A percentile compares a stretch with the other conserved stretches of the same genome.
phyloP scores from a whole-genome alignment of 2,329 filamentous ascomycete species.

The Herpomyces periplanetae region DNA sequence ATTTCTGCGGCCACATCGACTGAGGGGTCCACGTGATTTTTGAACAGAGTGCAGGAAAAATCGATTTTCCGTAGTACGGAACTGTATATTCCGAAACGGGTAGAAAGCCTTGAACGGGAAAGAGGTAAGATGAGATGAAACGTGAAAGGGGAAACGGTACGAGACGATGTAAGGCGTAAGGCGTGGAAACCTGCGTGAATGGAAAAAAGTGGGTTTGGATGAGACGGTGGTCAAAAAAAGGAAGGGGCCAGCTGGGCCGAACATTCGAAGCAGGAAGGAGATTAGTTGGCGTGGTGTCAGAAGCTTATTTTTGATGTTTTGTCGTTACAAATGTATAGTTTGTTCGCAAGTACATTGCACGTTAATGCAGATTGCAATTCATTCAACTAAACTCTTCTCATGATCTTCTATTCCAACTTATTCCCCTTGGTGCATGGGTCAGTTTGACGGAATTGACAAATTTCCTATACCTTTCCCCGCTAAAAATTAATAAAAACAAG shows the following conservation, averaged over 20 bases:
- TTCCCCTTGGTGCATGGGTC: too few species aligned
- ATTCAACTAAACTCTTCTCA: too few species aligned
- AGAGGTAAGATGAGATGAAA: constrained; percentile 7
- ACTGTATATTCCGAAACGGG: constrained; percentile 5
- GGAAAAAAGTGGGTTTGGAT: constrained; percentile 5
- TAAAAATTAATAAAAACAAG: too few species aligned
- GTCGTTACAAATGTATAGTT: too few species aligned
- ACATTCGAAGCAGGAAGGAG: constrained; percentile 4
- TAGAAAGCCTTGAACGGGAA: constrained; percentile 7
- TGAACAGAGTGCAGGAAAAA: too few species aligned
- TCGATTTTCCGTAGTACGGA: constrained; percentile 5
- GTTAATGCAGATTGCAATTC: too few species aligned
- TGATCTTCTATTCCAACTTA: too few species aligned
- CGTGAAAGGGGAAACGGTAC: constrained; percentile 7
- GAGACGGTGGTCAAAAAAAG: constrained; percentile 6
- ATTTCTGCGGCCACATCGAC: constrained; percentile 5
- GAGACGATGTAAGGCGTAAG: constrained; percentile 7
- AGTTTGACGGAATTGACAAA: too few species aligned
- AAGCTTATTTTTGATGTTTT: too few species aligned
- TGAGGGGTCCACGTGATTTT: too few species aligned
- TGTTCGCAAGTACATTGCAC: too few species aligned
- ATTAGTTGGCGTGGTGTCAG: constrained; percentile 2
- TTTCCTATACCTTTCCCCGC: too few species aligned
- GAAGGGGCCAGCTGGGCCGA: constrained; percentile 5
- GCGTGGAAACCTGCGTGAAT: constrained; percentile 6